Conservation (phyloP, 441 rosid genomes). For the Populus hybrid region DNA sequence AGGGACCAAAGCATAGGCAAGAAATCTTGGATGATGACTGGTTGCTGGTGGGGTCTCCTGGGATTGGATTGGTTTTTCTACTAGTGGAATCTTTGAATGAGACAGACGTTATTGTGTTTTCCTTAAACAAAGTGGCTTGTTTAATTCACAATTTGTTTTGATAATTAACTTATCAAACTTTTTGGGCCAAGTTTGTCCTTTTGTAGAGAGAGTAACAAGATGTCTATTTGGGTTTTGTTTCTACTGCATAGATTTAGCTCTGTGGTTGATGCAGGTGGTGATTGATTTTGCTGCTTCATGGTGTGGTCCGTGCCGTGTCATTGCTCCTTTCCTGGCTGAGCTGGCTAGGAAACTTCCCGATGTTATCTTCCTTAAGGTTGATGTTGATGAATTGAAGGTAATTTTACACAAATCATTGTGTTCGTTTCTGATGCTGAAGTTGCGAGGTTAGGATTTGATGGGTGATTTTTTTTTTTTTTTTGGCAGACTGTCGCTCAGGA, state of each 20-base stretch:
- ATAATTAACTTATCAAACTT: neutral
- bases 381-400: conserved; percentile 84
- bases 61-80: neutral
- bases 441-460: neutral
- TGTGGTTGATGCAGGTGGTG: conserved; percentile 46
- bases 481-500: conserved; percentile 72
- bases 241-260: neutral
- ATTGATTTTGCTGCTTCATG: conserved; percentile 91
- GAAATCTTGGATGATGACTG: neutral
- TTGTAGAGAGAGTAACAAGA: neutral
- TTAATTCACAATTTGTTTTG: neutral
- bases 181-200: neutral
- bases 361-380: conserved; percentile 80
- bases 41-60: neutral
- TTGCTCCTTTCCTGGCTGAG: conserved; percentile 71
- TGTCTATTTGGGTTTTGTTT: neutral
- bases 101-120: neutral
- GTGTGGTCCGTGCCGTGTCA: conserved; percentile 92
- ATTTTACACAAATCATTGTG: neutral
- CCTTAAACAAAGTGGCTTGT: neutral
- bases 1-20: neutral
- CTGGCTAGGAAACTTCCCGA: conserved; percentile 66
- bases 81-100: neutral
- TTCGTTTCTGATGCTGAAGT: neutral
- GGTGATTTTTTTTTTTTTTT: neutral